Evolutionary conservation across 331 rosid species (phyloP), one percentile per base, ranked within the genome.

Genomic region (Pyrus hybrid): DNA sequence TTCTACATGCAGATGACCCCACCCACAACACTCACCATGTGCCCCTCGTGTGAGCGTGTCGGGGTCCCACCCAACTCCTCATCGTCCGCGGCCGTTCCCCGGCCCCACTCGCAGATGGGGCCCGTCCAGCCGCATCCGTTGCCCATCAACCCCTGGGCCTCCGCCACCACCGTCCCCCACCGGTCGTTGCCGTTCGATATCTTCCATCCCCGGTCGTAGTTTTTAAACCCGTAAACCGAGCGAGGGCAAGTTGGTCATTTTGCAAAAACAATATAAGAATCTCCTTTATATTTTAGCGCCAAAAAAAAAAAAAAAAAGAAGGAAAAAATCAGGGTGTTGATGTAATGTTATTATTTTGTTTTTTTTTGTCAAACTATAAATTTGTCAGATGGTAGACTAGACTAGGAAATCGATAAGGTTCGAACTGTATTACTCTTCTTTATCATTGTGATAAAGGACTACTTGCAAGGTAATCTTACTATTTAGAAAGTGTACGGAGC

Each of bases 1-100:
- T 87, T 95, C 80, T 95, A 95, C 91, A 95, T 95, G 99, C 99
- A 89, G 18, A 95, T 95, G 99, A 82, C 97, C 87, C 99, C 99
- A 76, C 99, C 99, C 8, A 95, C 99, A 2, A 95, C 99, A 0
- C 97, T 95, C 70, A 95, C 97, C 90, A 95, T 95, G 99, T 95
- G 99, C 84, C 98, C 99, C 0, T 95, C 99, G 4, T 95, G 99
- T 54, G 97, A 95, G 96, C 96, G 97, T 17, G 98, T 95, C 2
- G 98, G 85, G 37, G 98, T 89, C 83, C 98, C 97, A 6, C 83
- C 87, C 1, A 74, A 74, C 71, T 81, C 91, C 2, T 57, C 89
- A 2, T 75, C 93, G 0, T 47, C 91, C 18, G 60, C 84, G 6
- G 86, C 77, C 2, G 30, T 72, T 1, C 62, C 84, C 67, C 73